phyloP scores from a whole-genome alignment of 805 yeast species.

The Suhomyces sp. region DNA sequence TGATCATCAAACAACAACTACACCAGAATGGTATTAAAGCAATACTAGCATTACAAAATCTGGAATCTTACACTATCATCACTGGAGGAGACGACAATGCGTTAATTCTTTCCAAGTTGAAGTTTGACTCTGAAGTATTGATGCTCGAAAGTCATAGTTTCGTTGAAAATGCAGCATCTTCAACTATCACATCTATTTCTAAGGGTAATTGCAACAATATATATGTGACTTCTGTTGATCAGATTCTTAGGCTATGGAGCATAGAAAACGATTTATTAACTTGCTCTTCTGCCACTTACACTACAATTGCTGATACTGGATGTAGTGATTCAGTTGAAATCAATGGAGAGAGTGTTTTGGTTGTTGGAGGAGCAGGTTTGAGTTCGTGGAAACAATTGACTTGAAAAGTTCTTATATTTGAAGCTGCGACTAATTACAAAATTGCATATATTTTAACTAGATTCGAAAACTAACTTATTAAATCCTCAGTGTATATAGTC shows the following conservation, averaged over 20 bases:
- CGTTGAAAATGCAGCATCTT: slow-evolving; percentile 68
- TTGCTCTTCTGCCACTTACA: slow-evolving; percentile 48
- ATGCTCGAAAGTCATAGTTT: slow-evolving; percentile 31
- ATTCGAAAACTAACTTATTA: too few species aligned
- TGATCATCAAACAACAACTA: slow-evolving; percentile 46
- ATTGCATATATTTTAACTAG: too few species aligned
- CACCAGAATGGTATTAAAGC: slow-evolving; percentile 88
- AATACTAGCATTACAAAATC: slow-evolving; percentile 28
- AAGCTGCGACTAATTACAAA: too few species aligned
- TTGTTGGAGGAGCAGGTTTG: slow-evolving; percentile 85
- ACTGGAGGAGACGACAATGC: slow-evolving; percentile 97
- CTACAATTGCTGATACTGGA: slow-evolving; percentile 92
- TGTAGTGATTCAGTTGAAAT: slow-evolving; percentile 47
- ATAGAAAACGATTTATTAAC: slow-evolving; percentile 19
- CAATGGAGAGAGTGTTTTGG: slow-evolving; percentile 30
- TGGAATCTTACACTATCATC: slow-evolving; percentile 34
- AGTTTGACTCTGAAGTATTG: slow-evolving; percentile 11
- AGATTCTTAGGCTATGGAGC: slow-evolving; percentile 67
- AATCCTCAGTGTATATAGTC: too few species aligned
- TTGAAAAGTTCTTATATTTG: too few species aligned
- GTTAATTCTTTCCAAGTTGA: slow-evolving; percentile 30
- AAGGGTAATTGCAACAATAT: slow-evolving; percentile 28
- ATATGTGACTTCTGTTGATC: slow-evolving; percentile 81
- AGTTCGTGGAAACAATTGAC: slow-evolving; percentile 50
- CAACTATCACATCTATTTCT: slow-evolving; percentile 74